These are phyloP conservation scores for Aquilaria sinensis DNA, from an alignment of 345 rosid genomes.

Conservation along the genomic window DNA sequence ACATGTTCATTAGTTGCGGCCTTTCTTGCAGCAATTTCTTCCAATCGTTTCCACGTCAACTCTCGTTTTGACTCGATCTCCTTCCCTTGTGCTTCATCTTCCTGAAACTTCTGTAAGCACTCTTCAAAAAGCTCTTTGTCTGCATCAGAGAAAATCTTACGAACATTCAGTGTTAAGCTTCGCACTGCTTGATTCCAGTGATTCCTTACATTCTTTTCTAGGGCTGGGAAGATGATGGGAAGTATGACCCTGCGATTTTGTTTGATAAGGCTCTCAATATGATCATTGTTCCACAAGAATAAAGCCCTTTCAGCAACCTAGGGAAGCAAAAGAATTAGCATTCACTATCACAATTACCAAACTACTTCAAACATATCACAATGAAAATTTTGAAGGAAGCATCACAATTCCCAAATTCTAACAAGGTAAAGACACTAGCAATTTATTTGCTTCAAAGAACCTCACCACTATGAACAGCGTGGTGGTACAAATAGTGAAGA, in stretches of 20 bases:
- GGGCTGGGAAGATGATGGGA: constrained; percentile 29
- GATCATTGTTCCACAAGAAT: constrained; percentile 34
- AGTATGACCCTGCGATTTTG: constrained; percentile 25
- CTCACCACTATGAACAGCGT: too few species aligned
- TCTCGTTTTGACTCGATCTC: constrained; percentile 28
- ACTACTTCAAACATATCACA: too few species aligned
- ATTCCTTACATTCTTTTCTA: constrained; percentile 26
- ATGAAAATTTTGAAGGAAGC: too few species aligned
- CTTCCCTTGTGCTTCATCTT: constrained; percentile 26
- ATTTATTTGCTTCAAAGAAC: too few species aligned
- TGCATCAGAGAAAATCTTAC: constrained; percentile 27
- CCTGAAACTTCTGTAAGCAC: constrained; percentile 27
- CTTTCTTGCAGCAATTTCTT: too few species aligned
- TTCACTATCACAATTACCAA: too few species aligned
- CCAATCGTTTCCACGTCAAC: constrained; percentile 14
- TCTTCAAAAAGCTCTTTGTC: constrained; percentile 27
- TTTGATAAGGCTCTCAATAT: constrained; percentile 26
- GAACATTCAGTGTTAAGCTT: constrained; percentile 30
- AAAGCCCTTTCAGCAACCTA: constrained; percentile 32
- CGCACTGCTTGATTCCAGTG: constrained; percentile 32
- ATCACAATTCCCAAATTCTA: too few species aligned
- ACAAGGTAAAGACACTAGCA: too few species aligned
- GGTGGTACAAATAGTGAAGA: too few species aligned
- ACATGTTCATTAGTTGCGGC: not conserved
- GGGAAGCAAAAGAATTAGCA: too few species aligned